Base-by-base conservation (phyloP, 2,329 filamentous ascomycete species). In the Cladosporium sp. region DNA sequence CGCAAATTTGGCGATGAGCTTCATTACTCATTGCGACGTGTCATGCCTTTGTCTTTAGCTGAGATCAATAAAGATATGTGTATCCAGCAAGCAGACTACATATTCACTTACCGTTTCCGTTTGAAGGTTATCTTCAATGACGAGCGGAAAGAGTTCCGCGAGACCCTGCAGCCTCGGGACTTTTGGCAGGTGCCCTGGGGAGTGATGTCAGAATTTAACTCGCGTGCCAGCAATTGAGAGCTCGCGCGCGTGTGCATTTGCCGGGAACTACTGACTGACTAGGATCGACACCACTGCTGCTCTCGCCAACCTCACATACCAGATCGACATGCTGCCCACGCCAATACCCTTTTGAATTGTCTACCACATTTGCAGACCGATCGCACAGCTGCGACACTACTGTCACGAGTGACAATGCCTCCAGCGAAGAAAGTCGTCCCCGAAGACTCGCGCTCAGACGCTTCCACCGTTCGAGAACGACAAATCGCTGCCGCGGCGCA, bases 391-490 rank as follows among this genome's bases (percentile, higher is more conserved):
- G 43, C 43, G n/a, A 30, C 14, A 47, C 15, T 2, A 55, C 15
- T 12, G n/a, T 6, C 28, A 30, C 22, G 19, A 49, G 14, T 5
- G 17, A 25, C 50, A 37, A 76, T 76, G 74, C 74, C 74, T 59
- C 74, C 74, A 49, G 57, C 65, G 7, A 66, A 65, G 49, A 67
- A 55, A 57, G 59, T 74, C 65, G 67, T 69, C 54, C 15, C 49
- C 36, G 73, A 77, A 59, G 76, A 79, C 64, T 66, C 70, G 62
- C 64, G 66, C 43, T 64, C 67, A 19, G 69, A 71, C 28, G 66
- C 69, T 51, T 70, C 71, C 5, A 69, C 68, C 60, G 57, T 70
- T 54, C 75, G 76, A 67, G 76, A 78, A 66, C 76, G 76, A 67
- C 74, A 75, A 47, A 63, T 68, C 36, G 70, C 75, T 51, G 69